Base-by-base conservation (phyloP, 768 basidiomycete genomes). In the Lentinula sp. region DNA sequence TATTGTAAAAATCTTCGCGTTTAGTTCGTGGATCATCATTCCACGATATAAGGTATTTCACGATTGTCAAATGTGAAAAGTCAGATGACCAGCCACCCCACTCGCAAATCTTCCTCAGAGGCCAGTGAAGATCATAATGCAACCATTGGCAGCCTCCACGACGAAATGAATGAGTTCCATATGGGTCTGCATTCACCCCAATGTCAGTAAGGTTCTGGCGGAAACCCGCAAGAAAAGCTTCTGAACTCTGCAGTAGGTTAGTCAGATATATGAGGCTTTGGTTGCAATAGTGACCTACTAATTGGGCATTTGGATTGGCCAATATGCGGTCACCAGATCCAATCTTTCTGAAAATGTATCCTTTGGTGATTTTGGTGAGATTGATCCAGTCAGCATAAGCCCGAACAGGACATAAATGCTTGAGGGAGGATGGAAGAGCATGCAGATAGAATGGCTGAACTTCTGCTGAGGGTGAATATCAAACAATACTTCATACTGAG, bases 71-170 rank as follows among this genome's bases (percentile, higher is more conserved):
- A 54, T 70, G 70, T 4, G 72, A 72, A 57, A 76, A 76, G 41
- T 79, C 73, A 4, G 66, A 72, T 55, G 72, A 74, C 79, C 79
- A 80, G 3, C 79, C 80, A 42, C 76, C 79, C 77, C 79, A 80
- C n/a, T 75, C 73, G 58, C 79, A 81, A 23, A 81, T 76, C 3
- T 63, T 61, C 0, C 72, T 61, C 0, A 79, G 61, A 0, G 67
- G 64, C 77, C 78, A 79, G 0, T 72, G 69, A 1, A 66, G 61
- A 7, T 67, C 61, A 6, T 67, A 61, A 5, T 70, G 62, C n/a
- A 79, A 66, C 45, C 72, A 79, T 59, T 80, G 77, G 59, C 74
- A 76, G 0, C 77, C 76, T 8, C 77, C 75, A 23, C 72, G 69
- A 6, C 71, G 69, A 66, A 81, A 78, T 0, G 77, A 74, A 64